Evolutionary conservation across 371 early-diverging fungal species (phyloP).

Genomic region (Phascolomyces articulosus): DNA sequence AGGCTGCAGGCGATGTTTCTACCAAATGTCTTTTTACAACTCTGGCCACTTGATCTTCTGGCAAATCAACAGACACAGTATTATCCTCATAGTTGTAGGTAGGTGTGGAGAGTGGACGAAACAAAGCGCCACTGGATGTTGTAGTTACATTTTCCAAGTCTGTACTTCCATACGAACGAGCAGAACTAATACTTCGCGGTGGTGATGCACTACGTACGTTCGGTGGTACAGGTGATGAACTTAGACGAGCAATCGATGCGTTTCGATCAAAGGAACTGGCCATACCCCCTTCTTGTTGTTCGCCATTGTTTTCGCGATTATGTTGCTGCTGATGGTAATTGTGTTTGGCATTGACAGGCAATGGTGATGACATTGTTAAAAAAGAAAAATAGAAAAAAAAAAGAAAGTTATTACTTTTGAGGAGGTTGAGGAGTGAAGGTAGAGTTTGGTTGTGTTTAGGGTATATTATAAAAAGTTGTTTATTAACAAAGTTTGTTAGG

Average conservation of each 20-base stretch:
- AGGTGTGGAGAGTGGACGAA: slow-evolving; percentile 38
- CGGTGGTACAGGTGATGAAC: slow-evolving; percentile 35
- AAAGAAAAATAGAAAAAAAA: too few species aligned
- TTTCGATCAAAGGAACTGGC: slow-evolving; percentile 38
- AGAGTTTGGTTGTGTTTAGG: neutral
- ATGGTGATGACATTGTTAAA: slow-evolving; percentile 50
- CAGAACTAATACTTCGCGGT: slow-evolving; percentile 27
- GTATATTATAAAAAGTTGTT: neutral
- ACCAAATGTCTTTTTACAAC: slow-evolving; percentile 73
- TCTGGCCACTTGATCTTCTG: slow-evolving; percentile 68
- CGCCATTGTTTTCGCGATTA: slow-evolving; percentile 11
- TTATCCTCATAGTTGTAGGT: slow-evolving; percentile 42
- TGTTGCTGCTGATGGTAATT: slow-evolving; percentile 19
- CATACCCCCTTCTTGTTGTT: slow-evolving; percentile 10
- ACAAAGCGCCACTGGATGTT: slow-evolving; percentile 27
- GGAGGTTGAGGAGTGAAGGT: too few species aligned
- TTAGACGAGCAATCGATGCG: slow-evolving; percentile 35
- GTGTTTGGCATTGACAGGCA: slow-evolving; percentile 53
- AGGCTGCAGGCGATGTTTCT: slow-evolving; percentile 38
- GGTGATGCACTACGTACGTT: slow-evolving; percentile 30
- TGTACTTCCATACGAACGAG: slow-evolving; percentile 33
- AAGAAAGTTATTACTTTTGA: too few species aligned
- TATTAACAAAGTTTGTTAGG: too few species aligned
- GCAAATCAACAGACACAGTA: slow-evolving; percentile 52
- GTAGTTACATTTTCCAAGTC: slow-evolving; percentile 38